Percentiles rank a stretch among this genome's conserved stretches.
phyloP scores from a whole-genome alignment of 2,329 filamentous ascomycete species.

The Hymenoscyphus fraxineus region DNA sequence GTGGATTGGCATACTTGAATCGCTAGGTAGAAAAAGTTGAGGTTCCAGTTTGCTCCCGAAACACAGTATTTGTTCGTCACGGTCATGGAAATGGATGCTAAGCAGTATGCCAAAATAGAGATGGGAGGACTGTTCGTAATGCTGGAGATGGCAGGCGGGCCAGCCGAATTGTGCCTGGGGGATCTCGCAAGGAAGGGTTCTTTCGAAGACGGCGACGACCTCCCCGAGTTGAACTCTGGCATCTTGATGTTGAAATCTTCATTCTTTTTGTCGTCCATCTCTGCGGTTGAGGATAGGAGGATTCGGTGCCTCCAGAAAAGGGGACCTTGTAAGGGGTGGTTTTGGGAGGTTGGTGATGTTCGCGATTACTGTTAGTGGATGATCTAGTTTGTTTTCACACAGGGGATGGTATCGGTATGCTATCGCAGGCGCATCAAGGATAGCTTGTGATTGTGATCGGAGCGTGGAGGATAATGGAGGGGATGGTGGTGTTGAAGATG shows the following conservation, averaged over 20 bases:
- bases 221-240: conserved; percentile 39
- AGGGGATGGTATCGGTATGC: not conserved
- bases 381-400: not conserved
- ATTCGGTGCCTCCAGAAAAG: not conserved
- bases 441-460: not conserved
- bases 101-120: conserved; percentile 86
- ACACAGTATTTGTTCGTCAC: conserved; percentile 99
- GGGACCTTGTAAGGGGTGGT: conserved; percentile 17
- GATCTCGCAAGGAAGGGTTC: conserved; percentile 37
- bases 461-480: not conserved
- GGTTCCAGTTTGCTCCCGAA: conserved; percentile 84
- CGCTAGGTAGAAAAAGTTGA: conserved; percentile 92
- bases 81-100: conserved; percentile 97
- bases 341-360: conserved; percentile 3
- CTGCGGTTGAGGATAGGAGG: conserved; percentile 28
- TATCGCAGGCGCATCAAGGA: not conserved
- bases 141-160: conserved; percentile 27
- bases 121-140: conserved; percentile 73
- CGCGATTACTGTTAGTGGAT: not conserved
- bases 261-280: conserved; percentile 87
- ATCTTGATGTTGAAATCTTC: conserved; percentile 73
- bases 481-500: not conserved
- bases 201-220: conserved; percentile 36
- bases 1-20: conserved; percentile 67
- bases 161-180: conserved; percentile 30